Percentiles rank a stretch among this genome's conserved stretches.
phyloP scores from a whole-genome alignment of 345 rosid genomes.

The Noccaea bulbosa region DNA sequence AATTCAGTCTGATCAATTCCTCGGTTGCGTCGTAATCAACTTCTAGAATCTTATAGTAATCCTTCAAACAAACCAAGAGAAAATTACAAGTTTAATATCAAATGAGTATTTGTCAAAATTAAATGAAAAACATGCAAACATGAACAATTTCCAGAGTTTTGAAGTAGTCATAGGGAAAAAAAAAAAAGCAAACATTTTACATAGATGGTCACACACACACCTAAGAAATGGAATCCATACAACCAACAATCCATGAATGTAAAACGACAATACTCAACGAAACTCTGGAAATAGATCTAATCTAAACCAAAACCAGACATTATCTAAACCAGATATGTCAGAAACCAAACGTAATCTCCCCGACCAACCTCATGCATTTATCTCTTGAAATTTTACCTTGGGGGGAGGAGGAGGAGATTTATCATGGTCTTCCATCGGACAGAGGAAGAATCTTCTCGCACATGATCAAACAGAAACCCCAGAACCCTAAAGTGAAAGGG shows the following conservation, averaged over 20 bases:
- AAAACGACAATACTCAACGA: slow-evolving; percentile 1
- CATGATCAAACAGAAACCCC: slow-evolving; percentile 40
- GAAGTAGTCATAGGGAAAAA: neutral
- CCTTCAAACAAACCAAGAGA: slow-evolving; percentile 48
- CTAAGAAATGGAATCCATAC: neutral
- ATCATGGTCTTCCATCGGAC: slow-evolving; percentile 55
- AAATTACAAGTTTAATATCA: slow-evolving; percentile 12
- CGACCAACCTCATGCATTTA: slow-evolving; percentile 4
- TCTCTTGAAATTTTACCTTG: slow-evolving; percentile 41
- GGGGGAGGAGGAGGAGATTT: slow-evolving; percentile 46
- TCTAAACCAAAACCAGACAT: neutral
- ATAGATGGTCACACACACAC: neutral
- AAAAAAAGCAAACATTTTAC: neutral
- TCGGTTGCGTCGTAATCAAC: slow-evolving; percentile 89
- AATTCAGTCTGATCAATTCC: slow-evolving; percentile 70
- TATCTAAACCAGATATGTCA: neutral
- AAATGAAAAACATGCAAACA: slow-evolving; percentile 26
- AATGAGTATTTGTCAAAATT: slow-evolving; percentile 11
- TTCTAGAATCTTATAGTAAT: slow-evolving; percentile 76
- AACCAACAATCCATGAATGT: neutral
- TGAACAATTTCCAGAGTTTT: slow-evolving; percentile 6
- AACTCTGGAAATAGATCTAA: slow-evolving; percentile 8
- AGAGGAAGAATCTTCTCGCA: slow-evolving; percentile 39
- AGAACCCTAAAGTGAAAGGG: slow-evolving; percentile 26
- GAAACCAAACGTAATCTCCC: slow-evolving; percentile 4